Conservation (phyloP, 1,139 yeast species). For the Pichia sp. region DNA sequence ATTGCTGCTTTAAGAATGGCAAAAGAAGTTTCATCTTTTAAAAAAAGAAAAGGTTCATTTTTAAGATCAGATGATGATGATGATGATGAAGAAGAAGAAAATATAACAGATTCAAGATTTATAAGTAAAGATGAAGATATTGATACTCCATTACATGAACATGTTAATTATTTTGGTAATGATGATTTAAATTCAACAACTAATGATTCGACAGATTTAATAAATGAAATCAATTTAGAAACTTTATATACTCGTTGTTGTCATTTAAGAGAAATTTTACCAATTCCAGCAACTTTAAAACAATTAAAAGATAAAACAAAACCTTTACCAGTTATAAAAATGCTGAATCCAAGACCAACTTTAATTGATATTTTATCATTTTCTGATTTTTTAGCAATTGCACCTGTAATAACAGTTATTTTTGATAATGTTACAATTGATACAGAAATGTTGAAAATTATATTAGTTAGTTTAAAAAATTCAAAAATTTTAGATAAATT, state of each 20-base stretch:
- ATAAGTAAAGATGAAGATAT: conserved; percentile 30
- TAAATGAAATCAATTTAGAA: conserved; percentile 46
- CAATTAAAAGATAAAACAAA: conserved; percentile 72
- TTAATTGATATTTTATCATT: conserved; percentile 83
- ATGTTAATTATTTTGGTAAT: conserved; percentile 51
- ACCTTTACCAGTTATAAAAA: conserved; percentile 70
- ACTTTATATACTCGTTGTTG: conserved; percentile 77
- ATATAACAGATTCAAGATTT: conserved; percentile 11
- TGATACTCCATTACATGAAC: conserved; percentile 62
- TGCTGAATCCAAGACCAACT: conserved; percentile 88
- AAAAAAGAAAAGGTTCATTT: conserved; percentile 25
- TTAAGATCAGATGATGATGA: conserved; percentile 24
- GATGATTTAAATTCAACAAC: conserved; percentile 1
- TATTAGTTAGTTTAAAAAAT: conserved; percentile 55
- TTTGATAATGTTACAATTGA: conserved; percentile 80
- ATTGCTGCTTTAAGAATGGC: conserved; percentile 63
- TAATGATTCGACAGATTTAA: conserved; percentile 4
- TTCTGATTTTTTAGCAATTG: conserved; percentile 78
- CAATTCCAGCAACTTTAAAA: conserved; percentile 76
- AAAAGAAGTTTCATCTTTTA: conserved; percentile 48
- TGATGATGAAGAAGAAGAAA: conserved; percentile 26
- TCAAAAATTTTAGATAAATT: conserved; percentile 61
- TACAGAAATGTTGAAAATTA: conserved; percentile 70
- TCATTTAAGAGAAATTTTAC: conserved; percentile 84
- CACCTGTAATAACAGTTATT: conserved; percentile 70